phyloP scores from a whole-genome alignment of 208 protist species.

The Trypanosoma vivax region DNA sequence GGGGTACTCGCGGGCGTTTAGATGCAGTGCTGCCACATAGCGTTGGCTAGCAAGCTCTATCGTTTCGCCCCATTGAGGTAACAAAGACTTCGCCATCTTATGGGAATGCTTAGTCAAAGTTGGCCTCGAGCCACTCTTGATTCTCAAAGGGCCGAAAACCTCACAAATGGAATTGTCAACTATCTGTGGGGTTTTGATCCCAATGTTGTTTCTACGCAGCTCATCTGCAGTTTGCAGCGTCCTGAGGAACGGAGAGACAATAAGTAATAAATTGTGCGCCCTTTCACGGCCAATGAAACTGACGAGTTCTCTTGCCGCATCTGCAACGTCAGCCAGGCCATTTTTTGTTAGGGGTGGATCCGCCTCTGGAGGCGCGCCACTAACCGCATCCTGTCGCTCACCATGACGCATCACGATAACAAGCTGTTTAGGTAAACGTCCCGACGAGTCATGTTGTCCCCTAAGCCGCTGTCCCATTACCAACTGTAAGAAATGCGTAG shows the following conservation, averaged over 20 bases:
- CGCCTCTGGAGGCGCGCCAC: slow-evolving; percentile 36
- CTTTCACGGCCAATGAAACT: slow-evolving; percentile 21
- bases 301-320: slow-evolving; percentile 27
- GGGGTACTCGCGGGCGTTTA: not conserved
- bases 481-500: not conserved
- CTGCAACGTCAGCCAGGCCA: slow-evolving; percentile 33
- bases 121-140: slow-evolving; percentile 25
- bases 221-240: slow-evolving; percentile 58
- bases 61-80: slow-evolving; percentile 70
- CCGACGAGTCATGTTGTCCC: not conserved
- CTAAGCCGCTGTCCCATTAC: not conserved
- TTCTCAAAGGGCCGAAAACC: slow-evolving; percentile 70
- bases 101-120: not conserved
- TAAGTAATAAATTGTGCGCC: slow-evolving; percentile 23
- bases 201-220: slow-evolving; percentile 44
- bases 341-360: slow-evolving; percentile 65
- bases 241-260: slow-evolving; percentile 65
- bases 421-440: no score
- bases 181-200: slow-evolving; percentile 17
- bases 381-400: slow-evolving; percentile 57
- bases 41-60: slow-evolving; percentile 32
- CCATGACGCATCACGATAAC: slow-evolving; percentile 78
- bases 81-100: slow-evolving; percentile 11
- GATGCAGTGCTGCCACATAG: slow-evolving; percentile 13
- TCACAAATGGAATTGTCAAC: slow-evolving; percentile 68